A percentile compares a stretch with the other conserved stretches of the same genome.
Evolutionary conservation across 2,329 filamentous ascomycete species (phyloP).

Genomic region (Calonectria pauciramosa): DNA sequence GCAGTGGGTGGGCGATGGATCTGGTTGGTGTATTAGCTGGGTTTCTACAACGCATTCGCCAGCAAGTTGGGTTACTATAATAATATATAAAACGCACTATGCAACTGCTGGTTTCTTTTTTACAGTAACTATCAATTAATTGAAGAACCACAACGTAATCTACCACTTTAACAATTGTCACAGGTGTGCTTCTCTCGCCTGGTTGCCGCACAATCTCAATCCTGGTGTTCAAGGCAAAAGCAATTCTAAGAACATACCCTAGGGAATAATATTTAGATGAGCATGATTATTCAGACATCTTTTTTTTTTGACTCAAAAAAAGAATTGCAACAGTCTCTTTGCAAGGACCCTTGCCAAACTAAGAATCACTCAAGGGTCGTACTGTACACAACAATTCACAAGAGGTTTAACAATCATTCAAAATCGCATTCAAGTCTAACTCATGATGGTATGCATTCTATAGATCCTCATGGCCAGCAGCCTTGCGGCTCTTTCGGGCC

Average conservation of each 20-base stretch:
- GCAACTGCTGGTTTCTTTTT: background rate
- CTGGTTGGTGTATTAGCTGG: background rate
- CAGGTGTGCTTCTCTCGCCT: too few species aligned
- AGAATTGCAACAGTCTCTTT: too few species aligned
- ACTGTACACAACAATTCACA: background rate
- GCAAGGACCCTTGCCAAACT: too few species aligned
- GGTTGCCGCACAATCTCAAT: too few species aligned
- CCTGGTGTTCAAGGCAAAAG: too few species aligned
- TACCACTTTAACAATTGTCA: too few species aligned
- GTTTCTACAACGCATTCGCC: background rate
- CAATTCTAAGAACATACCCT: too few species aligned
- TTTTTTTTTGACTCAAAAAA: too few species aligned
- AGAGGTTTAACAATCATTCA: background rate
- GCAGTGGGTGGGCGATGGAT: conserved; percentile 3
- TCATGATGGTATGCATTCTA: conserved; percentile 40
- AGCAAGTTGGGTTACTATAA: background rate
- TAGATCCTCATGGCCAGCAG: conserved; percentile 49
- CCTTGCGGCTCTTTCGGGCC: conserved; percentile 47
- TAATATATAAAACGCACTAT: background rate
- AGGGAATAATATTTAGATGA: too few species aligned
- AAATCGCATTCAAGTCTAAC: background rate
- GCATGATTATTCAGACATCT: too few species aligned
- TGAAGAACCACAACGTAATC: too few species aligned
- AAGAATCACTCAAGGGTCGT: background rate
- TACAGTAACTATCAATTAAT: background rate